phyloP scores from a whole-genome alignment of 2,329 filamentous ascomycete species.

The Exophiala phaeomuriformis region DNA sequence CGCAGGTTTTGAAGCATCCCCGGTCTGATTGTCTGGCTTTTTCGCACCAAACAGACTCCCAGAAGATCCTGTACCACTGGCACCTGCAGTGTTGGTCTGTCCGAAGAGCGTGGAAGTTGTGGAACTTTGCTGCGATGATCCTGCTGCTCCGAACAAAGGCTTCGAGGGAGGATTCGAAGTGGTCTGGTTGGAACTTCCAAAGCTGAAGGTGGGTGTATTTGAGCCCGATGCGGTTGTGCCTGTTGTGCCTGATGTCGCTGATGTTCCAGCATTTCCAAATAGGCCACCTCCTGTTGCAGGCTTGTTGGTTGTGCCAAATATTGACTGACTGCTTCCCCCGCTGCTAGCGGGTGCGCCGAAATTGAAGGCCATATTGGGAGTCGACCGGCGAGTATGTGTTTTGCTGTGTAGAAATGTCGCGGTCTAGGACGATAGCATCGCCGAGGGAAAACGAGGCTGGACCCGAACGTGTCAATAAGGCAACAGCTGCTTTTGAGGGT shows the following conservation, averaged over 20 bases:
- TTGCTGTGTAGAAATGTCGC: background rate
- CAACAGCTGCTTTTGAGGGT: background rate
- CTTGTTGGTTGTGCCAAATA: constrained; percentile 23
- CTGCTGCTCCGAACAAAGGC: background rate
- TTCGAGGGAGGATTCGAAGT: background rate
- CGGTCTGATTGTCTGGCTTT: constrained; percentile 6
- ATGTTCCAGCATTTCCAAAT: constrained; percentile 20
- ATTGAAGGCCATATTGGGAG: constrained; percentile 15
- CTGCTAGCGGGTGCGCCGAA: constrained; percentile 11
- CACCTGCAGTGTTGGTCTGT: constrained; percentile 3
- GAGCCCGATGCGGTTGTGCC: background rate
- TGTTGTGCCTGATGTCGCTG: background rate
- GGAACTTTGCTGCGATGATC: background rate
- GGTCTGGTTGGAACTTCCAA: constrained; percentile 8
- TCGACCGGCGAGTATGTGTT: constrained; percentile 25
- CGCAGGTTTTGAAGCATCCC: constrained; percentile 7
- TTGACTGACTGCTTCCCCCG: constrained; percentile 12
- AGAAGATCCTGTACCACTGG: background rate
- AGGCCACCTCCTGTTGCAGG: constrained; percentile 12
- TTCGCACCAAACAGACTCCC: constrained; percentile 12
- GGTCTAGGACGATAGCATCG: constrained; percentile 12
- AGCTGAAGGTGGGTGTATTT: constrained; percentile 15
- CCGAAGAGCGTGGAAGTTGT: constrained; percentile 1
- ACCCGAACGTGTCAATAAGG: background rate
- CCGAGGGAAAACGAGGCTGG: background rate